Base-by-base conservation (phyloP, 495 filamentous ascomycete genomes). In the Penicillium goetzii region DNA sequence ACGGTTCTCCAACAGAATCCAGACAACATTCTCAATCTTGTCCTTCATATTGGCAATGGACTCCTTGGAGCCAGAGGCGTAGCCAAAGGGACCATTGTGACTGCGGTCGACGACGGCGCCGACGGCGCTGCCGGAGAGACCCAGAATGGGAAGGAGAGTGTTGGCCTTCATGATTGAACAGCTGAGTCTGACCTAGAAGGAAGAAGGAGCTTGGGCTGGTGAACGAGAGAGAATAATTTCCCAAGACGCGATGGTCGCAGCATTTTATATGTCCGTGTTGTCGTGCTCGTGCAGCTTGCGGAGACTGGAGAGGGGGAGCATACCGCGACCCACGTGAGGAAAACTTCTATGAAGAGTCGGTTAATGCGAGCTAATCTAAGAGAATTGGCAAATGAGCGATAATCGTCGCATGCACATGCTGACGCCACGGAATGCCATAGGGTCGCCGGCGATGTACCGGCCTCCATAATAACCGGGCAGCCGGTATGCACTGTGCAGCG, bases 11-110 rank as follows among this genome's bases (percentile, higher is more conserved):
- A 80, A 70, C 50, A 78, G 60, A 30, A 82, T 69, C 64, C 75
- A 72, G 59, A 82, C 79, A 33, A 82, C 79, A 64, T 81, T 81
- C 72, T 82, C 78, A 65, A 82, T 72, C 63, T 82, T 78, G 60
- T 76, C 67, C 61, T 76, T 80, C 68, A 79, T 59, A 68, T 78
- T 78, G 60, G 68, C 60, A 64, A 78, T 68, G 34, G 75, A 73
- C 57, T 72, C 62, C 58, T 66, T 70, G 9, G 70, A 72, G 34
- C 70, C 70, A 8, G 70, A 70, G 38, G 67, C 66, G 65, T 72
- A 72, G 4, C 70, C 70, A 17, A 56, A 72, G 32, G 70, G 70
- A 51, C 60, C 47, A 11, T 64, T 41, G 28, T 34, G 25, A 36
- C 43, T 28, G 4, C 50, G 61, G 30, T 50, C 23, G 6, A 70